A percentile compares a stretch with the other conserved stretches of the same genome.
Evolutionary conservation across 2,329 filamentous ascomycete genomes (phyloP).

Genomic region (Stachybotrys chlorohalonatus): DNA sequence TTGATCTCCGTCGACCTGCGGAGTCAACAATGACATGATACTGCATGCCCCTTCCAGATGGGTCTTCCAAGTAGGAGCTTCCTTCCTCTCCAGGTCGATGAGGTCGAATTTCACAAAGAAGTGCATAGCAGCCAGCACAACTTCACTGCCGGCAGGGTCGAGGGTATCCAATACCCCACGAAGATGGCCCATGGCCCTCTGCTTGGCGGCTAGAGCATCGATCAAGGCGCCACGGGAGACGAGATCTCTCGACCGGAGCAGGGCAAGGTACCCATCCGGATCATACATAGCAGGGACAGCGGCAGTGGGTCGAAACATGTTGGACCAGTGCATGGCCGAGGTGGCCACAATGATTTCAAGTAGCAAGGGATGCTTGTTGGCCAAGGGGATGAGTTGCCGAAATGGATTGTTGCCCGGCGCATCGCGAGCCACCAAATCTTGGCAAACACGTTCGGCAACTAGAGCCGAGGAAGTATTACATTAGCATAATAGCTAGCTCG

Average conservation of each 20-base stretch:
- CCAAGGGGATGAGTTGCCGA: conserved; percentile 37
- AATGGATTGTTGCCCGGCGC: conserved; percentile 36
- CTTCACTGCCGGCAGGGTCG: conserved; percentile 32
- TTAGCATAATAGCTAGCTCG: conserved; percentile 9
- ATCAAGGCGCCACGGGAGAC: conserved; percentile 30
- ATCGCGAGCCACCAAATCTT: conserved; percentile 43
- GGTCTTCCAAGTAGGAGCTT: conserved; percentile 31
- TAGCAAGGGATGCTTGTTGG: conserved; percentile 33
- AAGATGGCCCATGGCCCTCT: conserved; percentile 35
- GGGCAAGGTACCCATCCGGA: conserved; percentile 25
- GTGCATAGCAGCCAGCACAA: conserved; percentile 37
- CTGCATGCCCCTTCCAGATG: conserved; percentile 36
- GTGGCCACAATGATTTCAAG: conserved; percentile 39
- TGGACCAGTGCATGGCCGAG: conserved; percentile 40
- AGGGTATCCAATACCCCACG: conserved; percentile 28
- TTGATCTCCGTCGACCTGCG: conserved; percentile 14
- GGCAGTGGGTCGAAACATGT: conserved; percentile 26
- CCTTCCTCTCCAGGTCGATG: conserved; percentile 35
- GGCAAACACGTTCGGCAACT: conserved; percentile 41
- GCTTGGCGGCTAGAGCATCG: conserved; percentile 37
- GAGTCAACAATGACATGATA: conserved; percentile 27
- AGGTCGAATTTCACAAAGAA: conserved; percentile 44
- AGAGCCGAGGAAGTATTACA: conserved; percentile 3
- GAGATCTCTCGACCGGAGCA: conserved; percentile 27
- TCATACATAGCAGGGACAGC: conserved; percentile 21